These are phyloP conservation scores for Lipomyces lipofer DNA, from an alignment of 805 yeast species.

Conservation along the genomic window DNA sequence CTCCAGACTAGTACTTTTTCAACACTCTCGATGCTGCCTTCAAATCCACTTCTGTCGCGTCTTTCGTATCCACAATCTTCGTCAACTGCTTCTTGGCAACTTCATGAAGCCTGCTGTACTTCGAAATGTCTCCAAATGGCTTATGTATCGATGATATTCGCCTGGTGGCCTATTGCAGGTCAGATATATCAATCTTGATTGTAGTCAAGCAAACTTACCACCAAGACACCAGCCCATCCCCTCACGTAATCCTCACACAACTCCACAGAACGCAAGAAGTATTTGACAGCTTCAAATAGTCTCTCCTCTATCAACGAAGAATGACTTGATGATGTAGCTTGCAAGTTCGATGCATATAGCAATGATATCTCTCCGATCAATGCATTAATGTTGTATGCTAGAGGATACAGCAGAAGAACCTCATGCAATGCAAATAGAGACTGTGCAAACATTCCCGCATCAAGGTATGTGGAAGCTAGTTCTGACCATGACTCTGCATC, in stretches of 20 bases:
- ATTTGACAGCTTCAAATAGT: conserved; percentile 42
- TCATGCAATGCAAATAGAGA: conserved; percentile 72
- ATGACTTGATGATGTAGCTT: conserved; percentile 21
- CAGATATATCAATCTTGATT: background rate
- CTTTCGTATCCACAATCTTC: conserved; percentile 39
- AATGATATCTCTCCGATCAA: conserved; percentile 56
- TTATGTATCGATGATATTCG: conserved; percentile 13
- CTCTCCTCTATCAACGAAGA: conserved; percentile 30
- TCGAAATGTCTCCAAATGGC: conserved; percentile 29
- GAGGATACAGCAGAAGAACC: conserved; percentile 64
- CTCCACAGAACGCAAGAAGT: conserved; percentile 73
- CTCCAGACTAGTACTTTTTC: conserved; percentile 22
- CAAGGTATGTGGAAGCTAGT: conserved; percentile 62
- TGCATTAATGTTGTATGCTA: conserved; percentile 65
- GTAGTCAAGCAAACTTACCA: conserved; percentile 27
- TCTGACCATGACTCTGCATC: conserved; percentile 82
- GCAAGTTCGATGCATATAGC: conserved; percentile 30
- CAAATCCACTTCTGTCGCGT: conserved; percentile 41
- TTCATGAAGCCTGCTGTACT: conserved; percentile 40
- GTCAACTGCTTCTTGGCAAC: conserved; percentile 45
- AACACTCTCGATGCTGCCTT: conserved; percentile 43
- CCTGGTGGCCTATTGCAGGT: conserved; percentile 34
- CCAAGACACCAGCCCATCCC: conserved; percentile 71
- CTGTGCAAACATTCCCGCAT: conserved; percentile 62
- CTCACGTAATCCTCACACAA: conserved; percentile 65